Evolutionary conservation across 2,329 filamentous ascomycete genomes (phyloP).

Genomic region (Catunica adiposa): DNA sequence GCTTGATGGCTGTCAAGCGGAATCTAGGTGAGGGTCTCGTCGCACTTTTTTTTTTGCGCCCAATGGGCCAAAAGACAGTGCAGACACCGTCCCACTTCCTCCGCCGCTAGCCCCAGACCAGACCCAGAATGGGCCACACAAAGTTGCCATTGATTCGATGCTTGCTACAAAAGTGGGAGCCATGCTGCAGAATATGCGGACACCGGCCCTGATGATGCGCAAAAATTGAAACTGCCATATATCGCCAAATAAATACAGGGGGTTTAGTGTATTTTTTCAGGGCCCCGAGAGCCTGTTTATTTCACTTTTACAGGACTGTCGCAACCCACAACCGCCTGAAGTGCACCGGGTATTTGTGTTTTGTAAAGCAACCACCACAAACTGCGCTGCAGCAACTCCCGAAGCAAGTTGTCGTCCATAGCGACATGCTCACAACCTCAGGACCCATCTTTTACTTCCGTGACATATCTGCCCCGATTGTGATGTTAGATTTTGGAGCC

Average conservation of each 20-base stretch:
- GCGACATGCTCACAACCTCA: background rate
- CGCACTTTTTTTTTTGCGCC: conserved; percentile 15
- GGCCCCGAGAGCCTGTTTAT: background rate
- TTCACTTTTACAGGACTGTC: background rate
- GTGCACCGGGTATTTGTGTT: background rate
- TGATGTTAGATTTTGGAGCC: background rate
- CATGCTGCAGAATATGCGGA: conserved; percentile 4
- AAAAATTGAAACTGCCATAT: background rate
- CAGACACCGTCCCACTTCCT: conserved; percentile 9
- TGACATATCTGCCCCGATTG: background rate
- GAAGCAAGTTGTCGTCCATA: background rate
- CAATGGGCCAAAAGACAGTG: conserved; percentile 14
- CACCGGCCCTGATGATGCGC: background rate
- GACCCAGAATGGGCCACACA: conserved; percentile 12
- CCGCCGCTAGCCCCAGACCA: conserved; percentile 5
- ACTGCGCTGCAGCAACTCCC: conserved; percentile 3
- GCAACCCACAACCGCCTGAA: background rate
- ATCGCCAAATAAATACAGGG: background rate
- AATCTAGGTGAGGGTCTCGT: conserved; percentile 2
- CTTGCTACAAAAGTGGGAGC: conserved; percentile 6
- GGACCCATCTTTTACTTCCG: background rate
- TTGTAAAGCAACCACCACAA: background rate
- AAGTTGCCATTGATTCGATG: conserved; percentile 9
- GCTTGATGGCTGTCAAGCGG: background rate
- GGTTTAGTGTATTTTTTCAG: background rate